Base-by-base conservation (phyloP, 306 rosid species). In the Cucurbita moschata region DNA sequence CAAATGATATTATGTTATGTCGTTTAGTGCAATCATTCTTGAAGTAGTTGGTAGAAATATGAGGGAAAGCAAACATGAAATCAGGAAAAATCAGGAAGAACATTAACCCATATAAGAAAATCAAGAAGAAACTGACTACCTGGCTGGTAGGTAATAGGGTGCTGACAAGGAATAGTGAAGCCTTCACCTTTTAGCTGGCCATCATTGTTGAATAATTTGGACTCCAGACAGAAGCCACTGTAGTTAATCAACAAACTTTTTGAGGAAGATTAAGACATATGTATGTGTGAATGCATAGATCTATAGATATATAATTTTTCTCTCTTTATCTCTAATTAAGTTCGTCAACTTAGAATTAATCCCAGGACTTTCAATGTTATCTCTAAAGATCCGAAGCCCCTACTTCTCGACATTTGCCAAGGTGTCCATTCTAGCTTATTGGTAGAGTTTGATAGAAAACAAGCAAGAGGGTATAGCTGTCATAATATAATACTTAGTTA, bases 111-210 rank as follows among this genome's bases (percentile, higher is more conserved):
- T 21, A 66, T 39, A 30, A 35, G 40, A 37, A 39, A 21, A 57
- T 79, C 57, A 61, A 8, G 66, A 47, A 59, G 65, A 81, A 72
- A 83, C 52, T 39, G 35, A 81, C 73, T 79, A 90, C 96, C 93
- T 86, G 78, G 46, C 39, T 80, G 81, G 76, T 81, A 64, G 79
- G 78, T 35, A 55, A 80, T 5, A 44, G 67, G 50, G 63, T 77
- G 69, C 26, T 75, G 82, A 72, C 52, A 50, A n/a, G 84, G 83
- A 73, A 60, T 46, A 19, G 87, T 10, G 78, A 40, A 64, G 80
- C 65, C 71, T 76, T 73, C 92, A 58, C 38, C 73, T 19, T 23
- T 75, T 63, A 53, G 47, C 10, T 74, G 85, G 61, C 77, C 75
- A 67, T 75, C 84, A 69, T 77, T 76, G 78, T 85, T 85, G 53